Conservation (phyloP, 306 rosid species). For the Senna tora region DNA sequence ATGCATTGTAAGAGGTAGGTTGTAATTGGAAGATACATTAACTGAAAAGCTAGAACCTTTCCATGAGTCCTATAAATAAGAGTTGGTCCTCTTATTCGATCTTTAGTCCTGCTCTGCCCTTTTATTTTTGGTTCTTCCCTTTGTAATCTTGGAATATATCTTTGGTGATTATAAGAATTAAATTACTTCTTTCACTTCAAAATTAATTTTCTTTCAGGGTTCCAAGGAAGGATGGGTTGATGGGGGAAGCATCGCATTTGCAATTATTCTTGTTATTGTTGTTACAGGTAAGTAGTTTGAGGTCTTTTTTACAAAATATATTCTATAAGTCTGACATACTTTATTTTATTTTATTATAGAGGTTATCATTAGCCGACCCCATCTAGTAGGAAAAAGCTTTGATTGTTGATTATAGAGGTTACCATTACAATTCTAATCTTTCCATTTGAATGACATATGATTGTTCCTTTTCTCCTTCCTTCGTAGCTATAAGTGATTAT, state of each 20-base stretch:
- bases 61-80: no score
- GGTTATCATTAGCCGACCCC: no score
- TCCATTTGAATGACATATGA: slow-evolving; percentile 25
- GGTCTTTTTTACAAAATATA: background rate
- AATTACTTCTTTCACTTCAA: slow-evolving; percentile 26
- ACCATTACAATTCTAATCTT: slow-evolving; percentile 5
- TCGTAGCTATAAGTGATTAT: slow-evolving; percentile 81
- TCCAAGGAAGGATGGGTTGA: slow-evolving; percentile 94
- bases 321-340: slow-evolving; percentile 24
- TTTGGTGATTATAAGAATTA: slow-evolving; percentile 22
- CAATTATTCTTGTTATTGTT: slow-evolving; percentile 83
- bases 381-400: no score
- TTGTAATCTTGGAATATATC: slow-evolving; percentile 1
- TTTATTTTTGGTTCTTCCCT: slow-evolving; percentile 16
- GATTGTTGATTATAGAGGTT: slow-evolving; percentile 21
- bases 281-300: slow-evolving; percentile 65
- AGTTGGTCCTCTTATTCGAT: background rate
- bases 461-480: slow-evolving; percentile 16
- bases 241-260: slow-evolving; percentile 95
- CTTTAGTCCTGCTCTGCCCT: background rate
- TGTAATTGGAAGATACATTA: no score
- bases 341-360: background rate
- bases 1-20: no score
- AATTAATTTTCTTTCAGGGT: slow-evolving; percentile 58
- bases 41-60: no score